Evolutionary conservation across 495 filamentous ascomycete genomes (phyloP), one percentile per base, ranked within the genome.

Genomic region (Diplogelasinospora grovesii): DNA sequence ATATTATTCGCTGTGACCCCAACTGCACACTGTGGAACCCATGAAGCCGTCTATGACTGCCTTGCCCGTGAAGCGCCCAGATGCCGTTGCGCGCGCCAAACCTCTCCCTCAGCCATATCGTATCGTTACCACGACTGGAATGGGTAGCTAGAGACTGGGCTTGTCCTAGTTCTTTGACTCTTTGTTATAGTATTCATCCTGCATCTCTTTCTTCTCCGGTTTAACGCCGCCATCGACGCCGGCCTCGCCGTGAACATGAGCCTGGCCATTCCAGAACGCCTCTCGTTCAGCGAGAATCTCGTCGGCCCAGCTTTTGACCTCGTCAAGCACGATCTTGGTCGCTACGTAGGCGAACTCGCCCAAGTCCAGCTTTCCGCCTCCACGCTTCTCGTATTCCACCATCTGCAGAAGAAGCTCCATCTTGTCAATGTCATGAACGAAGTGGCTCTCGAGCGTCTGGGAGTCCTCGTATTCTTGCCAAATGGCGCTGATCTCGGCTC

Each of bases 341-440:
- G 82, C 78, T 34, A 95, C 92, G 41, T 77, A 77, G 16, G 77
- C 61, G 53, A 98, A 97, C 63, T 97, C 92, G 18, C 79, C 73
- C 29, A 98, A 68, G 59, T 96, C 86, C 38, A 85, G 59, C 48
- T 63, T 47, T 30, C 75, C 71, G 23, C 80, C 59, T 20, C 76
- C 63, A 9, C 70, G 65, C 51, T 83, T 85, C 75, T 98, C 92
- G 58, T 98, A 98, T 60, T 98, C 92, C 15, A 95, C 70, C 83
- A 95, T 95, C 68, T 98, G 92, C 57, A 92, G 63, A 31, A 98
- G 60, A 25, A 98, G 66, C 66, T 98, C 92, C 59, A 97, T 80
- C 73, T 96, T 95, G 61, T 98, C 92, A 40, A 98, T 77, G 66
- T 97, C 92, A 54, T 98, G 92, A 11, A 98, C 93, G 47, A 88